Evolutionary conservation across 179 eudicot genomes (phyloP), one percentile per base, ranked within the genome.

Genomic region (Actinidia arguta): DNA sequence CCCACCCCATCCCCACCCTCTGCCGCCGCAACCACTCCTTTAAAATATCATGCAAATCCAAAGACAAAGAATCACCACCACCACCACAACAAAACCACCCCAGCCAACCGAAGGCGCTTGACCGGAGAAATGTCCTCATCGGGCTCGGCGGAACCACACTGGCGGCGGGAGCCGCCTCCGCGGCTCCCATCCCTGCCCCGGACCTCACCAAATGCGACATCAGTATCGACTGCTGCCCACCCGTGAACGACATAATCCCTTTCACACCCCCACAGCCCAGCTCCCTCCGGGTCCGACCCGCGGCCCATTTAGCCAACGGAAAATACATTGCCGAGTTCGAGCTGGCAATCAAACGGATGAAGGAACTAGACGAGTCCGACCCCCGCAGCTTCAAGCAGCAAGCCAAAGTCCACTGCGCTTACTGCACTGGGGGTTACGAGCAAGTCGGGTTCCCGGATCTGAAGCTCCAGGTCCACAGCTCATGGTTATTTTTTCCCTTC

Each of bases 321-420:
- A 66, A 86, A 13, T 95, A 94, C 81, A 47, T 78, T 0, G 85
- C 86, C 42, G 94, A 94, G 73, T 91, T 85, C 55, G 78, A 75
- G 18, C 85, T 64, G 80, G 99, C 99, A 0, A 69, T 95, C 4
- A 85, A 92, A 70, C 89, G 90, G 59, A 95, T 95, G 99, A 93
- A 87, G 58, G 94, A 90, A 17, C 89, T 95, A 0, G 95, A 93
- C 0, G 89, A 83, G 2, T 85, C 70, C 39, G 95, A 95, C 56
- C 98, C 99, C 0, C 90, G 95, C 44, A 92, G 85, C 76, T 94
- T 94, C 75, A 83, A 46, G 25, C 96, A 94, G 78, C 99, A 95
- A 83, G 97, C 98, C 4, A 88, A 92, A n/a, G 88, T 94, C 63
- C 98, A 95, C 84, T 95, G 99, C 59, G 98, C 95, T 25, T 95